Evolutionary conservation across 2,329 filamentous ascomycete species (phyloP).

Genomic region (Gliomastix tumulicola): DNA sequence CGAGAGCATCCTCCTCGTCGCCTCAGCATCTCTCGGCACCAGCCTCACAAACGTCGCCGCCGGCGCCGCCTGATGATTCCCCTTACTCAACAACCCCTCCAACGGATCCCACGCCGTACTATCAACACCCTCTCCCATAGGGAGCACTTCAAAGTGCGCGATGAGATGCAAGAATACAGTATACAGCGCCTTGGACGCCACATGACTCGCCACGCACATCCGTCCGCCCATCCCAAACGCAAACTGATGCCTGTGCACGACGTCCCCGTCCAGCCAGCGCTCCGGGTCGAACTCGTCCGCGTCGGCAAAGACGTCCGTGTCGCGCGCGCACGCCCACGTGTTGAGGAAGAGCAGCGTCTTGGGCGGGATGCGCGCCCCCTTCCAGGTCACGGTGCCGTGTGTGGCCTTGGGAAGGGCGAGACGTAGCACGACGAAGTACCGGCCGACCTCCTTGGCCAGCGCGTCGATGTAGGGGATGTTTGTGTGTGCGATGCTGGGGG

Average conservation of each 20-base stretch:
- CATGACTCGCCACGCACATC: slow-evolving; percentile 47
- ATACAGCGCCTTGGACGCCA: slow-evolving; percentile 47
- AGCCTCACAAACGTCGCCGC: slow-evolving; percentile 9
- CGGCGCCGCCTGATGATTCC: slow-evolving; percentile 11
- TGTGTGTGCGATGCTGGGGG: slow-evolving; percentile 25
- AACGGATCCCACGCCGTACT: slow-evolving; percentile 9
- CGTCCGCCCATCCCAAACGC: slow-evolving; percentile 45
- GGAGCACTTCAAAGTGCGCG: slow-evolving; percentile 37
- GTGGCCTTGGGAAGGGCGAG: slow-evolving; percentile 54
- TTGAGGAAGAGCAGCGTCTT: slow-evolving; percentile 36
- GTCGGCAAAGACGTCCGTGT: slow-evolving; percentile 55
- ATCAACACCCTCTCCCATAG: slow-evolving; percentile 8
- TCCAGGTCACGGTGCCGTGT: slow-evolving; percentile 14
- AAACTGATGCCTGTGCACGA: slow-evolving; percentile 33
- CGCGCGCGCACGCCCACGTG: slow-evolving; percentile 24
- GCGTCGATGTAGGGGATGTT: slow-evolving; percentile 59
- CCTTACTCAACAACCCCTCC: slow-evolving; percentile 8
- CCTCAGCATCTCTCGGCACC: slow-evolving; percentile 7
- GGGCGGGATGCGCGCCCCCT: slow-evolving; percentile 34
- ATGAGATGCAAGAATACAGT: slow-evolving; percentile 44
- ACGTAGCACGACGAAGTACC: slow-evolving; percentile 59
- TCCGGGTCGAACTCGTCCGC: slow-evolving; percentile 52
- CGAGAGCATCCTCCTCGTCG: slow-evolving; percentile 6
- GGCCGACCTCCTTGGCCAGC: slow-evolving; percentile 55
- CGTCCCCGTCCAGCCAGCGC: slow-evolving; percentile 26